Evolutionary conservation across 1,284 basidiomycete species (phyloP).

Genomic region (Cutaneotrichosporon cavernicola): DNA sequence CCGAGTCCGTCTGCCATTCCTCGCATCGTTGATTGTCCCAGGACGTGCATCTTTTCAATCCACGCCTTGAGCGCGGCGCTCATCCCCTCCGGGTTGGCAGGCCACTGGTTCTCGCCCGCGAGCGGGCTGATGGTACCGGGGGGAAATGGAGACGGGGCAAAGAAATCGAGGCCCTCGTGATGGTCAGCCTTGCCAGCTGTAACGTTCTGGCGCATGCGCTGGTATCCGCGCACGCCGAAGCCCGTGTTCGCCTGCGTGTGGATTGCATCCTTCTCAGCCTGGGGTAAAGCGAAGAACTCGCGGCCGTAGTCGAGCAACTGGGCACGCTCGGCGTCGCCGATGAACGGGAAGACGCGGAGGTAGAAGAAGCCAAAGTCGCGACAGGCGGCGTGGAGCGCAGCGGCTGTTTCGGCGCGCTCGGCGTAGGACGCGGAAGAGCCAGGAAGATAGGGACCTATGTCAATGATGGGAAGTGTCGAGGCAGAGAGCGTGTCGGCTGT

Average conservation of each 20-base stretch:
- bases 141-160: slow-evolving; percentile 58
- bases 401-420: slow-evolving; percentile 54
- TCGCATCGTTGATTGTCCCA: slow-evolving; percentile 50
- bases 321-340: slow-evolving; percentile 62
- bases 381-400: slow-evolving; percentile 69
- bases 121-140: slow-evolving; percentile 16
- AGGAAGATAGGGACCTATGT: slow-evolving; percentile 44
- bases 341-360: slow-evolving; percentile 64
- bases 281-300: slow-evolving; percentile 68
- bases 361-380: slow-evolving; percentile 83
- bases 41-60: slow-evolving; percentile 74
- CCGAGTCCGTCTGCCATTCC: slow-evolving; percentile 78
- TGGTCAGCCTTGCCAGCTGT: slow-evolving; percentile 79
- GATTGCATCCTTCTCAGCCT: slow-evolving; percentile 70
- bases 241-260: slow-evolving; percentile 30
- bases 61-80: slow-evolving; percentile 65
- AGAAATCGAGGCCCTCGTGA: slow-evolving; percentile 80
- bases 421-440: slow-evolving; percentile 4
- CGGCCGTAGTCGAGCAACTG: slow-evolving; percentile 64
- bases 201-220: slow-evolving; percentile 69
- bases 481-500: background rate
- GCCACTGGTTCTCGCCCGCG: slow-evolving; percentile 77
- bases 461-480: slow-evolving; percentile 43
- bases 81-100: slow-evolving; percentile 57
- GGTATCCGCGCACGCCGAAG: slow-evolving; percentile 66